Evolutionary conservation across 2,329 filamentous ascomycete species (phyloP).

Genomic region (Metarhizium anisopliae): DNA sequence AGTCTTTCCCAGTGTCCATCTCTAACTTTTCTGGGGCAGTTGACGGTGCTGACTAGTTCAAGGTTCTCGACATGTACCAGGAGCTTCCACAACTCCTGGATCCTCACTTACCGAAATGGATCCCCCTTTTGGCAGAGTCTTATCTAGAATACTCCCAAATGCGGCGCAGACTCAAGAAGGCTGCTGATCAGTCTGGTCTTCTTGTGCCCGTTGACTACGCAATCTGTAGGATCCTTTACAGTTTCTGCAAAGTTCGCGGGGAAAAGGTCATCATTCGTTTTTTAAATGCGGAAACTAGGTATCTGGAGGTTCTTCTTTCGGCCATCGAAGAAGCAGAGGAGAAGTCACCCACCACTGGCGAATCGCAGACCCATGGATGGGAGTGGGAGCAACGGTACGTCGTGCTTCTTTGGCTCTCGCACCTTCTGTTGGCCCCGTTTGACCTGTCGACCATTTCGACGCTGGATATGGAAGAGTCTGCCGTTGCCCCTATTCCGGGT

Average conservation of each 20-base stretch:
- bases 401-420: conserved; percentile 77
- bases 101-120: conserved; percentile 64
- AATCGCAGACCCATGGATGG: conserved; percentile 29
- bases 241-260: conserved; percentile 88
- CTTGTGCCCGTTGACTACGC: conserved; percentile 55
- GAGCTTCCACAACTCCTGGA: conserved; percentile 92
- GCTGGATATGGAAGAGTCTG: conserved; percentile 37
- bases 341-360: conserved; percentile 6
- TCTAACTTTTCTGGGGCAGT: conserved; percentile 3
- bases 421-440: conserved; percentile 79
- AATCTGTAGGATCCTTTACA: conserved; percentile 73
- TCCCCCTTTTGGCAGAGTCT: conserved; percentile 65
- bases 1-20: conserved; percentile 4
- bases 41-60: conserved; percentile 18
- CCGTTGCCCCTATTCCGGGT: conserved; percentile 32
- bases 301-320: conserved; percentile 70
- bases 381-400: conserved; percentile 87
- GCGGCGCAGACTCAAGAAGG: conserved; percentile 30
- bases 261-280: conserved; percentile 89
- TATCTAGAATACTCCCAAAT: conserved; percentile 59
- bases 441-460: conserved; percentile 80
- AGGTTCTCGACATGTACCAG: conserved; percentile 77
- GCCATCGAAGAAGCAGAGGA: conserved; percentile 57
- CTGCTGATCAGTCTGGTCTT: conserved; percentile 25
- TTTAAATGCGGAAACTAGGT: conserved; percentile 78